Conservation (phyloP, 2,329 filamentous ascomycete genomes). For the Trichophyton mentagrophytes region DNA sequence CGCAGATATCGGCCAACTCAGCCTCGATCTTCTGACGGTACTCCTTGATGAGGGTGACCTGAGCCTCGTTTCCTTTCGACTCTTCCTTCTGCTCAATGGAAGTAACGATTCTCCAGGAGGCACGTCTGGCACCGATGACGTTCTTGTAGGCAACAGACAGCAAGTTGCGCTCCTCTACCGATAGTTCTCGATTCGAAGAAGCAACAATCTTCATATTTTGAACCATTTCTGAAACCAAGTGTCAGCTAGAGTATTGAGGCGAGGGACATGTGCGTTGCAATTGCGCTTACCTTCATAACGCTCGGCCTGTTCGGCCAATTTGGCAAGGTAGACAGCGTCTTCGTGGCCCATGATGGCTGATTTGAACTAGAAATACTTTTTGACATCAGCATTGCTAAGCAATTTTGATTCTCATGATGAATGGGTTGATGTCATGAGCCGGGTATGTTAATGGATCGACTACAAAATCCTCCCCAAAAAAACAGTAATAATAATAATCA, state of each 20-base stretch:
- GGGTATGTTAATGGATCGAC: background rate
- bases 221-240: constrained; percentile 67
- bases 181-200: constrained; percentile 68
- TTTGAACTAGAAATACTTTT: constrained; percentile 6
- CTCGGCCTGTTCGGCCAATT: constrained; percentile 99
- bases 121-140: constrained; percentile 90
- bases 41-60: constrained; percentile 87
- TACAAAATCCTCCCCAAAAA: background rate
- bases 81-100: constrained; percentile 99
- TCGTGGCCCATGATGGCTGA: constrained; percentile 86
- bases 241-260: constrained; percentile 13
- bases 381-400: constrained; percentile 1
- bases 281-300: constrained; percentile 78
- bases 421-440: background rate
- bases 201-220: constrained; percentile 99
- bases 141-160: constrained; percentile 98
- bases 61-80: constrained; percentile 89
- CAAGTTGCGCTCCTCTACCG: constrained; percentile 93
- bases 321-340: constrained; percentile 98
- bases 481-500: background rate
- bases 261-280: background rate
- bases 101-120: constrained; percentile 95
- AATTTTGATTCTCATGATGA: background rate
- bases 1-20: constrained; percentile 94
- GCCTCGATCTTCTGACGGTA: constrained; percentile 98